Evolutionary conservation across 2,329 filamentous ascomycete genomes (phyloP).

Genomic region (Diaporthe ilicicola): DNA sequence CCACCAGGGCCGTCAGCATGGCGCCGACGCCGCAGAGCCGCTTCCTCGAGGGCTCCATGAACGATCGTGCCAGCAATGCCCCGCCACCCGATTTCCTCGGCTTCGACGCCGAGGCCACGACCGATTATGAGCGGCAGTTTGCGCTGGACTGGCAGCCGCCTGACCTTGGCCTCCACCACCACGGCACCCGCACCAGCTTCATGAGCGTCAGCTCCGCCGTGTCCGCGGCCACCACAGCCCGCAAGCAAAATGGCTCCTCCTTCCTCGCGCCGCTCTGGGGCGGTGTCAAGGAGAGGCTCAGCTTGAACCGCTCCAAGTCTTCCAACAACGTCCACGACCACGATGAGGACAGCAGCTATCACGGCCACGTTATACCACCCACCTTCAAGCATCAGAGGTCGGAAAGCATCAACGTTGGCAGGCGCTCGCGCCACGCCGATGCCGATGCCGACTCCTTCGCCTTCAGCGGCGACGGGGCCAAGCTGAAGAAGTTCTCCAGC

Average conservation of each 20-base stretch:
- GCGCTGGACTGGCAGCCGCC: constrained; percentile 33
- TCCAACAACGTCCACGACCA: constrained; percentile 38
- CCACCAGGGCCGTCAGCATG: constrained; percentile 28
- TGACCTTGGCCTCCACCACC: constrained; percentile 16
- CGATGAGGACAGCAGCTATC: constrained; percentile 5
- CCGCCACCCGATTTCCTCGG: constrained; percentile 75
- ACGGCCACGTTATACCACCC: constrained; percentile 25
- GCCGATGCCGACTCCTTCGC: background rate
- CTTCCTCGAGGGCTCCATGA: constrained; percentile 87
- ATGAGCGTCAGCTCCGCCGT: constrained; percentile 10
- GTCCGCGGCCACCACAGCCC: constrained; percentile 10
- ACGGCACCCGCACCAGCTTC: constrained; percentile 21
- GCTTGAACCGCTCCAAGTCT: constrained; percentile 36
- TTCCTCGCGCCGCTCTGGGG: constrained; percentile 46
- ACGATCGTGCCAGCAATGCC: constrained; percentile 75
- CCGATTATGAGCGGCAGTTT: constrained; percentile 39
- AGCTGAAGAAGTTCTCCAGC: constrained; percentile 23
- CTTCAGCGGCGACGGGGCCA: background rate
- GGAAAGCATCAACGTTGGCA: constrained; percentile 27
- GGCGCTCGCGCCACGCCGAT: background rate
- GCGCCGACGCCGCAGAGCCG: constrained; percentile 50
- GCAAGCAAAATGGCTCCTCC: constrained; percentile 10
- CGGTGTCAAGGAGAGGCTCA: constrained; percentile 43
- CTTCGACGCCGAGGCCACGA: constrained; percentile 41
- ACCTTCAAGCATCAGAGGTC: constrained; percentile 33